Evolutionary conservation across 441 rosid species (phyloP).

Genomic region (Erodium chrysanthum): DNA sequence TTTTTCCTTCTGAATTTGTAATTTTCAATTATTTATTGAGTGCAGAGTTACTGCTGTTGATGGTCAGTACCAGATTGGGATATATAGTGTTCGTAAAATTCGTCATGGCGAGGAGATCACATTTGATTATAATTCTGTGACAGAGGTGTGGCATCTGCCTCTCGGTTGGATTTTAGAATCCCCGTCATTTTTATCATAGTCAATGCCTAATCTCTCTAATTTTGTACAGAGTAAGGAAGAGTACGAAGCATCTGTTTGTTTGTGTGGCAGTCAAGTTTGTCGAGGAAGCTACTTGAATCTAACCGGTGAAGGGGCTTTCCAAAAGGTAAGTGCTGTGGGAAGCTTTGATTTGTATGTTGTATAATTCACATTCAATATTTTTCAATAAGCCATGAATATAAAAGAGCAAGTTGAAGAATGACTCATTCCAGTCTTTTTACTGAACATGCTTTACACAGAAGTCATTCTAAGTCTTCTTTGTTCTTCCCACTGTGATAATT

Average conservation of each 20-base stretch:
- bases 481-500: too few relatives aligned
- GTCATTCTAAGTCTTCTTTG: too few relatives aligned
- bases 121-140: constrained; percentile 95
- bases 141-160: constrained; percentile 59
- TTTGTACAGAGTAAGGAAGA: constrained; percentile 88
- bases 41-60: constrained; percentile 95
- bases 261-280: constrained; percentile 99
- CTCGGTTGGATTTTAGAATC: constrained; percentile 8
- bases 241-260: constrained; percentile 97
- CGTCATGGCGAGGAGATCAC: constrained; percentile 93
- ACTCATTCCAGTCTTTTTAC: too few relatives aligned
- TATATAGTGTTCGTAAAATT: constrained; percentile 70
- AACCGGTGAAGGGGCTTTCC: constrained; percentile 98
- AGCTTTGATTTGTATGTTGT: not conserved
- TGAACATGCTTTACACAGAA: too few relatives aligned
- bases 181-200: constrained; percentile 14
- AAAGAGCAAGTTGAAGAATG: too few relatives aligned
- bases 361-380: too few relatives aligned
- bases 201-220: constrained; percentile 21
- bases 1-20: constrained; percentile 3
- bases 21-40: constrained; percentile 20
- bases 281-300: constrained; percentile 98
- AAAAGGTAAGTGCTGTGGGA: constrained; percentile 45
- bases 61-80: constrained; percentile 98
- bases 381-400: too few relatives aligned